Percentiles rank a stretch among this genome's conserved stretches.
Conservation (phyloP, 2,329 filamentous ascomycete species). For the Hymenotorrendiella dingleyae region DNA sequence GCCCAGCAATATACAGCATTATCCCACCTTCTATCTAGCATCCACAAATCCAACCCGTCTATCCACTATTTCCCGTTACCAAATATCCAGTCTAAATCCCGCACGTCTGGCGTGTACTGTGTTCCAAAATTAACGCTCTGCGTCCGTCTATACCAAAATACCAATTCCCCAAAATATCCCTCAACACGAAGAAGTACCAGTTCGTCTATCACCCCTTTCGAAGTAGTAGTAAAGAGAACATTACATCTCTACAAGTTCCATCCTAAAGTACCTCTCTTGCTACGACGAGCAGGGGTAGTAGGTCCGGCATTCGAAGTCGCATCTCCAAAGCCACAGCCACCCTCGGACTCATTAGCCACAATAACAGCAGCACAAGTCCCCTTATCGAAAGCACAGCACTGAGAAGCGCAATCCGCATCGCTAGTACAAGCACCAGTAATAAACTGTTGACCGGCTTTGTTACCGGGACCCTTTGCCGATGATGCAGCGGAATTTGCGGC, state of each 20-base stretch:
- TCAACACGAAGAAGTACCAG: too few species aligned
- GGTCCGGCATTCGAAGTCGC: constrained; percentile 11
- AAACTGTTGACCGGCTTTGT: constrained; percentile 28
- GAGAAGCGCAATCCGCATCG: constrained; percentile 30
- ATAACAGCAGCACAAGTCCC: constrained; percentile 32
- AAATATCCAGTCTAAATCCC: too few species aligned
- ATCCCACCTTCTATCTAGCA: too few species aligned
- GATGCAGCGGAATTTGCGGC: neutral
- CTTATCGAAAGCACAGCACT: constrained; percentile 29
- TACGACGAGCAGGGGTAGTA: constrained; percentile 3
- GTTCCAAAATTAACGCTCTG: too few species aligned
- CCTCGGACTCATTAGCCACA: constrained; percentile 29
- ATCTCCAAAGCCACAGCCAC: constrained; percentile 30
- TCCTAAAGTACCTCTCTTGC: constrained; percentile 1
- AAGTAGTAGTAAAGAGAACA: too few species aligned
- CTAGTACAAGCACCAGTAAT: constrained; percentile 32
- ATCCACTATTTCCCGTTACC: too few species aligned
- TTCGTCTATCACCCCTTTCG: too few species aligned
- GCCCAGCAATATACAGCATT: too few species aligned
- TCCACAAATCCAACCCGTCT: too few species aligned
- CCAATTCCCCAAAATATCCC: too few species aligned
- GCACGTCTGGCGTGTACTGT: too few species aligned
- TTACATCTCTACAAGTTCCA: constrained; percentile 5
- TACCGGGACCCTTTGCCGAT: neutral
- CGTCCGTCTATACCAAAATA: too few species aligned